Evolutionary conservation across 2,329 filamentous ascomycete genomes (phyloP), one percentile per base, ranked within the genome.

Genomic region (Aspergillus sp.): DNA sequence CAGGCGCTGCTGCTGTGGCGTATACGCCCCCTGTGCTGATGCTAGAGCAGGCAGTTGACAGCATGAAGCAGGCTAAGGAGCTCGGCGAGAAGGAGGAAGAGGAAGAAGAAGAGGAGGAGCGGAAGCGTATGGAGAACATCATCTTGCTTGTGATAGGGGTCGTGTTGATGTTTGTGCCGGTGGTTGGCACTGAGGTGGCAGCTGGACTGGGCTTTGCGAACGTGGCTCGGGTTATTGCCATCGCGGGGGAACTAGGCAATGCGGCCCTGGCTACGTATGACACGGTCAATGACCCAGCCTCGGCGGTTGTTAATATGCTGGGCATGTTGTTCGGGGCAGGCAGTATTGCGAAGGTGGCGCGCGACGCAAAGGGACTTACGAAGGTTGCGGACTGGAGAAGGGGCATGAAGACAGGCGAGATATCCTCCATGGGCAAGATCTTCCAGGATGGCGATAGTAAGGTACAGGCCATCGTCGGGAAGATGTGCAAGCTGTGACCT

Each of bases 321-420:
- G 50, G 50, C 39, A 44, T 53, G 50, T n/a, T 53, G 40, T 27
- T 53, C 17, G 50, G 50, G 7, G 50, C 50, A 14, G 50, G 50
- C 5, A 2, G 7, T 6, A 15, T 53, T 12, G 33, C 15, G 3
- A 33, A 44, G 40, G 40, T 33, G 11, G 12, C 50, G 6, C 39
- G 50, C n/a, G 40, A 45, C 15, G 50, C 27, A 19, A 49, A 35
- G 46, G 46, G 46, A 12, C 31, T 49, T 8, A 7, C 8, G 11
- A 37, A 35, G 6, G 46, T 49, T 3, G 46, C 46, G 15, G 14
- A 21, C 8, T 49, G 21, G 19, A 21, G 46, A 2, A 49, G 14
- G 31, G 8, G 46, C 3, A 37, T 49, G 46, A 35, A 17, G 4
- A 15, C 46, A n/a, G 11, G n/a, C 3, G 46, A 49, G 31, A 23